These are phyloP conservation scores for Nigrospora sphaerica DNA, from an alignment of 2,329 filamentous ascomycete species.

Conservation along the genomic window DNA sequence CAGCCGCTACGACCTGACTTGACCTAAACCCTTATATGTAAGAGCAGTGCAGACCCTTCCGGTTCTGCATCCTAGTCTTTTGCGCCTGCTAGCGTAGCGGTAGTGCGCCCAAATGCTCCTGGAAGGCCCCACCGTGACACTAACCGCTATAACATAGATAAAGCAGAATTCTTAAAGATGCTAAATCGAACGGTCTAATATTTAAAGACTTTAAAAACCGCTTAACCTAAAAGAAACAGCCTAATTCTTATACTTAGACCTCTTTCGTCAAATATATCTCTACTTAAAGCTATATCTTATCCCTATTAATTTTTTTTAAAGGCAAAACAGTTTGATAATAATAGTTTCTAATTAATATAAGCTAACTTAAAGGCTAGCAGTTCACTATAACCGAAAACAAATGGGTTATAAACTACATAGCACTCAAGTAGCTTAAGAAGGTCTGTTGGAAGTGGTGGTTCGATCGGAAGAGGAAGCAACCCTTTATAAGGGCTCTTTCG, in stretches of 20 bases:
- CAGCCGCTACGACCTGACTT: too few species aligned
- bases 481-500: too few species aligned
- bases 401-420: background rate
- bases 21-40: too few species aligned
- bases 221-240: background rate
- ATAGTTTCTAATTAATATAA: slow-evolving; percentile 1
- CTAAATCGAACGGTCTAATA: too few species aligned
- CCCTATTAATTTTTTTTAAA: slow-evolving; percentile 1
- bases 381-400: slow-evolving; percentile 1
- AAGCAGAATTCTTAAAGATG: too few species aligned
- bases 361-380: background rate
- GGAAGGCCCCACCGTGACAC: background rate
- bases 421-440: background rate
- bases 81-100: background rate
- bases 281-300: background rate
- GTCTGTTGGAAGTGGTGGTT: too few species aligned
- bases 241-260: background rate
- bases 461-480: too few species aligned
- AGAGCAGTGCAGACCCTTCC: too few species aligned
- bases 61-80: too few species aligned
- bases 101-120: too few species aligned
- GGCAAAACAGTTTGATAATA: background rate
- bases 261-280: slow-evolving; percentile 1
- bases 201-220: background rate
- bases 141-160: too few species aligned